These are phyloP conservation scores for Cladophialophora immunda DNA, from an alignment of 2,329 filamentous ascomycete species.

Conservation along the genomic window DNA sequence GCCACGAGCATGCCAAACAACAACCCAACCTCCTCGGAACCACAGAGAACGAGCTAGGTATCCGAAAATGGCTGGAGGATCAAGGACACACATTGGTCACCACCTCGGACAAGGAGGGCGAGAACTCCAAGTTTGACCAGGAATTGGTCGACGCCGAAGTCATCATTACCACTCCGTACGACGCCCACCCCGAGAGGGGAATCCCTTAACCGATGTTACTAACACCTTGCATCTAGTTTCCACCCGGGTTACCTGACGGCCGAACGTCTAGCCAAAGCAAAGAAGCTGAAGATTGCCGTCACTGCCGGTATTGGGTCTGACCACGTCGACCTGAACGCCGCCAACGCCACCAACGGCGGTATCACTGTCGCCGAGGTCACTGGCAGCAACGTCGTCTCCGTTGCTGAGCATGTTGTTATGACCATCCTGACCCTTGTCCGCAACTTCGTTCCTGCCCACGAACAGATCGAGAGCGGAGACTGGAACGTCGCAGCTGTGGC, in stretches of 20 bases:
- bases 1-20: constrained; percentile 84
- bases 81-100: constrained; percentile 96
- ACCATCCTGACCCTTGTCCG: constrained; percentile 95
- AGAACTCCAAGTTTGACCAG: constrained; percentile 91
- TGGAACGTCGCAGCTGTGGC: constrained; percentile 96
- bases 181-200: constrained; percentile 39
- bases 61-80: constrained; percentile 97
- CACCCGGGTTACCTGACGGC: constrained; percentile 97
- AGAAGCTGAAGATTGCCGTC: constrained; percentile 97
- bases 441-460: constrained; percentile 98
- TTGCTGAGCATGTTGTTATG: constrained; percentile 99
- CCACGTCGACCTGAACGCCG: constrained; percentile 95
- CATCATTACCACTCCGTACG: constrained; percentile 96
- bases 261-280: constrained; percentile 95
- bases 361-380: constrained; percentile 98
- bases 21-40: constrained; percentile 91
- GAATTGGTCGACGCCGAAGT: constrained; percentile 96
- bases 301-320: constrained; percentile 98
- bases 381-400: constrained; percentile 96
- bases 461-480: constrained; percentile 86
- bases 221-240: constrained; percentile 70
- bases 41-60: constrained; percentile 96
- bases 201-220: constrained; percentile 18
- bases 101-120: constrained; percentile 96
- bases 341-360: constrained; percentile 98